Evolutionary conservation across 2,329 filamentous ascomycete species (phyloP), one percentile per base, ranked within the genome.

Genomic region (Alternaria sp.): DNA sequence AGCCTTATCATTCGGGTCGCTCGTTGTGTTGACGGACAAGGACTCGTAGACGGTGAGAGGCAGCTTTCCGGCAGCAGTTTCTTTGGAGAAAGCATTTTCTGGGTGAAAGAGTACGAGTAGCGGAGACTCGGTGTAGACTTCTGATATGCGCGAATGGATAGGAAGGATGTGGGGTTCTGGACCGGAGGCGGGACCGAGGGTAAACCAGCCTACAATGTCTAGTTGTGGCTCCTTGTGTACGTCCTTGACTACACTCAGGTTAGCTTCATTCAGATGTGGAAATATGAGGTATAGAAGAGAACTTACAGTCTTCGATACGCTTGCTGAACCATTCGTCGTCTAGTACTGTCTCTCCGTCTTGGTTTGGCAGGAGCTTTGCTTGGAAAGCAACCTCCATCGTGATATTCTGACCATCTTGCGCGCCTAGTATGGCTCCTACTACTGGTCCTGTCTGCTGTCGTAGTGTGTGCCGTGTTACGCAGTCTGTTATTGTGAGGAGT

Each of bases 351-450:
- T 89, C 83, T 30, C 87, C 88, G 46, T 89, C 84, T 8, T 74
- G 69, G 32, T 81, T 75, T 30, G 78, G 77, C 1, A 70, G 69
- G 28, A 80, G 72, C 66, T 90, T 88, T 79, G 91, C 93, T 76
- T 97, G 93, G 77, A 97, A 98, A 5, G 93, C 93, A 83, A 97
- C 91, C 79, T 98, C 95, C 69, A 97, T 90, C 10, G 93, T 97
- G 72, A 97, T 91, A 74, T 95, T 90, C 61, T 93, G 90, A 19
- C 95, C 95, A 83, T 93, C 92, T 73, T 97, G 94, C 76, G 96
- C 92, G 15, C 96, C 96, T 6, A 99, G 82, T n/a, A 99, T 85
- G 56, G 91, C 93, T 60, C 96, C 96, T 4, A 95, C 87, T 17
- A 97, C 87, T 15, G 93, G 93, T 0, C 92, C 92, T 17, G 84